A percentile compares a stretch with the other conserved stretches of the same genome.
phyloP scores from a whole-genome alignment of 2,329 filamentous ascomycete species.

The Cladosporium sp. region DNA sequence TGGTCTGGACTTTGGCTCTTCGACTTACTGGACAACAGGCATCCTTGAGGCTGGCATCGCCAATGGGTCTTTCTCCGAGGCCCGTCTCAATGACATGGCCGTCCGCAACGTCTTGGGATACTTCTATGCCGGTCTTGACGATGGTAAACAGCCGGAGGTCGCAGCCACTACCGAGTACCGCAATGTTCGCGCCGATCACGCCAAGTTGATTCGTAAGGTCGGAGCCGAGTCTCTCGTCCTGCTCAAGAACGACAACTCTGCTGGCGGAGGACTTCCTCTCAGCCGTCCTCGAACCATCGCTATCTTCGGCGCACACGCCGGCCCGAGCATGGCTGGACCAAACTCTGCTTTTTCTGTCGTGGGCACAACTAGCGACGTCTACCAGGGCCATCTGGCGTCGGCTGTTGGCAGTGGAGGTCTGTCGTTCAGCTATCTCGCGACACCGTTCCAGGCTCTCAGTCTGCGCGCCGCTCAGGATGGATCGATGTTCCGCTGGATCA shows the following conservation, averaged over 20 bases:
- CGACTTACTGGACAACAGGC: slow-evolving; percentile 55
- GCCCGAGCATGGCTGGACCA: slow-evolving; percentile 49
- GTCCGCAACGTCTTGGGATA: slow-evolving; percentile 50
- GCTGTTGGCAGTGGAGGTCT: slow-evolving; percentile 25
- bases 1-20: slow-evolving; percentile 51
- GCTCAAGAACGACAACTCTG: slow-evolving; percentile 45
- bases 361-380: slow-evolving; percentile 11
- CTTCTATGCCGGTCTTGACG: slow-evolving; percentile 61
- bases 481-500: slow-evolving; percentile 25
- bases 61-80: slow-evolving; percentile 66
- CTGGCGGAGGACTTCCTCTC: slow-evolving; percentile 46
- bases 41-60: slow-evolving; percentile 53
- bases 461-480: slow-evolving; percentile 24
- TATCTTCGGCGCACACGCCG: slow-evolving; percentile 47
- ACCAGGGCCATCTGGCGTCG: slow-evolving; percentile 12
- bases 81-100: slow-evolving; percentile 56
- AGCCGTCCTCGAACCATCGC: slow-evolving; percentile 45
- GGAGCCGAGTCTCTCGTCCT: slow-evolving; percentile 51
- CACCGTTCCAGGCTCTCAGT: slow-evolving; percentile 29
- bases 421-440: slow-evolving; percentile 27
- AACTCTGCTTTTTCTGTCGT: slow-evolving; percentile 12
- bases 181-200: slow-evolving; percentile 62
- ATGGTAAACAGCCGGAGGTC: slow-evolving; percentile 10
- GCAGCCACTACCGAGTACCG: slow-evolving; percentile 30
- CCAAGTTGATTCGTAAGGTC: slow-evolving; percentile 66